These are phyloP conservation scores for Starmera pachycereana DNA, from an alignment of 805 yeast genomes.

Conservation along the genomic window DNA sequence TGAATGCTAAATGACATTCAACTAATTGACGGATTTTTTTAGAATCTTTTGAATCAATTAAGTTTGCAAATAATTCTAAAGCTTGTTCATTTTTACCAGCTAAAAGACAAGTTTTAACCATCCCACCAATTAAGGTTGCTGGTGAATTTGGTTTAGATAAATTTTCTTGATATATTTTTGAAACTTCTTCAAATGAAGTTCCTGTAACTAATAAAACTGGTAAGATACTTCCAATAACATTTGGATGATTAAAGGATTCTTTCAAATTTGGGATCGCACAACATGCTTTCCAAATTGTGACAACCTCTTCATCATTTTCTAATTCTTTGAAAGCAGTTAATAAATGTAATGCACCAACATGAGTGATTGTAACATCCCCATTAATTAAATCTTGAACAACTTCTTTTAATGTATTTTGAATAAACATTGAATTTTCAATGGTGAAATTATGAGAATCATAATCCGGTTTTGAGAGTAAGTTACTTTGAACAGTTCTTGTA, in stretches of 20 bases:
- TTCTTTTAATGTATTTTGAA: slow-evolving; percentile 40
- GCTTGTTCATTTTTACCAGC: slow-evolving; percentile 61
- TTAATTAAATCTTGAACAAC: slow-evolving; percentile 40
- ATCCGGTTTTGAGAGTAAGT: slow-evolving; percentile 48
- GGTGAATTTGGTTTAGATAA: slow-evolving; percentile 19
- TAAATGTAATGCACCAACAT: slow-evolving; percentile 47
- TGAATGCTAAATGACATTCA: slow-evolving; percentile 68
- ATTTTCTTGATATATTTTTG: slow-evolving; percentile 39
- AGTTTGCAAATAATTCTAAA: slow-evolving; percentile 47
- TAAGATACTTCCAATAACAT: slow-evolving; percentile 57
- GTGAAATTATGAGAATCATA: slow-evolving; percentile 49
- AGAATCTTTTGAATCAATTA: slow-evolving; percentile 38
- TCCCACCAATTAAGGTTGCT: slow-evolving; percentile 49
- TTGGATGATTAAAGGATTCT: slow-evolving; percentile 44
- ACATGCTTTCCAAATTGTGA: slow-evolving; percentile 61
- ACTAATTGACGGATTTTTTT: slow-evolving; percentile 42
- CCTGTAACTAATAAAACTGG: slow-evolving; percentile 57
- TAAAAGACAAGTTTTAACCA: slow-evolving; percentile 62
- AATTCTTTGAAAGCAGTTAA: slow-evolving; percentile 52
- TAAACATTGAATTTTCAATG: slow-evolving; percentile 39
- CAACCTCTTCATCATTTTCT: slow-evolving; percentile 50
- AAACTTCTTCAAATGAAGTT: slow-evolving; percentile 51
- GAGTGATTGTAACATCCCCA: slow-evolving; percentile 32
- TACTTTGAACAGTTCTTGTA: slow-evolving; percentile 42
- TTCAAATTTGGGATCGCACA: slow-evolving; percentile 33